Evolutionary conservation across 2,329 filamentous ascomycete genomes (phyloP), one percentile per base, ranked within the genome.

Genomic region (Penicillium italicum): DNA sequence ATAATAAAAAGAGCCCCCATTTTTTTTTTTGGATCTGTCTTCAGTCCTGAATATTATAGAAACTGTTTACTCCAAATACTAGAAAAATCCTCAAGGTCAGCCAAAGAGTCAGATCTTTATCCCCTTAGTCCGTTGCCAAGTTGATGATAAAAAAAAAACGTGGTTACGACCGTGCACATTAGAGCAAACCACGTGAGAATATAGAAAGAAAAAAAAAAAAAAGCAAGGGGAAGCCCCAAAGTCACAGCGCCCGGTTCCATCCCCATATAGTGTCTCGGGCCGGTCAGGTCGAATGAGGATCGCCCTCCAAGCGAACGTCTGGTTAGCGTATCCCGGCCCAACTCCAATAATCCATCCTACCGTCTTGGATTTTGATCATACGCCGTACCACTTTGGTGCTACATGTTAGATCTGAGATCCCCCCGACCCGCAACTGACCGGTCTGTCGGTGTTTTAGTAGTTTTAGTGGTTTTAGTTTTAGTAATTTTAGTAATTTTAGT

Each of bases 31-130:
- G n/a, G n/a, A n/a, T n/a, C n/a, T n/a, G n/a, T n/a, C n/a, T n/a
- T n/a, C n/a, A n/a, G n/a, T 24, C 24, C 5, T 24, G 24, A 24
- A 24, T 24, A 24, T 24, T 5, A 24, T 24, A 24, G 5, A 24
- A 24, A 24, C 24, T 24, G 3, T 42, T 31, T 26, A 34, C 41
- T 18, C 11, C 24, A 16, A 16, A 20, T 34, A 24, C 14, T 16
- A n/a, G 16, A 33, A 34, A 45, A 30, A 33, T 33, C 42, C 48
- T 34, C 16, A 43, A 10, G 50, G 48, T 53, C 50, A 40, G 30
- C 42, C 50, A 37, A 47, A 53, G 54, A 58, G 63, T 65, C 53
- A 65, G 63, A 65, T 65, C 63, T 63, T 65, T 65, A 65, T 62
- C 63, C 62, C 48, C 55, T 58, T 65, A 65, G 63, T 62, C 57